phyloP scores from a whole-genome alignment of 2,329 filamentous ascomycete genomes.

The Xylariaceae sp. region DNA sequence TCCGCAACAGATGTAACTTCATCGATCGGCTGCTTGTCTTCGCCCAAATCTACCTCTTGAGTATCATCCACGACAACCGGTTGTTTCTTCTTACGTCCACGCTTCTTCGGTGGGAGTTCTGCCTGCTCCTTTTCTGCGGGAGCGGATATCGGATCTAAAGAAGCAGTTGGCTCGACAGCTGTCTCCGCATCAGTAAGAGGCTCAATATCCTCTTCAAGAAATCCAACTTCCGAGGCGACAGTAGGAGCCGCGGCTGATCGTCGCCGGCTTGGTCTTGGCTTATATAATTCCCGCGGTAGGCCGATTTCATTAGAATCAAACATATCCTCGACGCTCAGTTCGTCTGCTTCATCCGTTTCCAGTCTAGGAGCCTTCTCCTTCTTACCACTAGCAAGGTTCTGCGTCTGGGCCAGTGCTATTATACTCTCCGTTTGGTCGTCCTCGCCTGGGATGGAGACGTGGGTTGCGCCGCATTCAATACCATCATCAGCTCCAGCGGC shows the following conservation, averaged over 20 bases:
- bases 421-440: conserved; percentile 2
- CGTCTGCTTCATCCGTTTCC: conserved; percentile 24
- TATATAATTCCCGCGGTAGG: conserved; percentile 15
- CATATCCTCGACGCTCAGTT: conserved; percentile 22
- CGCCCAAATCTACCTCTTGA: conserved; percentile 4
- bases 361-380: conserved; percentile 20
- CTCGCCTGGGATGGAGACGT: conserved; percentile 1
- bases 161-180: not conserved
- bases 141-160: not conserved
- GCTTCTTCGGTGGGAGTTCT: conserved; percentile 24
- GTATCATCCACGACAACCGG: conserved; percentile 6
- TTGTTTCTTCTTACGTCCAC: conserved; percentile 31
- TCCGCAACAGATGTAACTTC: conserved; percentile 2
- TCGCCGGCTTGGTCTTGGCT: conserved; percentile 19
- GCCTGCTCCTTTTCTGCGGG: conserved; percentile 2
- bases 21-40: conserved; percentile 2
- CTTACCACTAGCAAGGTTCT: conserved; percentile 3
- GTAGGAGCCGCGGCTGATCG: conserved; percentile 6
- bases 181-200: not conserved
- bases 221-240: conserved; percentile 3
- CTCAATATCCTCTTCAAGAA: not conserved
- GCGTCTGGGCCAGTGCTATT: conserved; percentile 1
- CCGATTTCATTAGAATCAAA: conserved; percentile 14
- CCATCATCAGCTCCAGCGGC: conserved; percentile 11
- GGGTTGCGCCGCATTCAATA: not conserved